Evolutionary conservation across 768 basidiomycete species (phyloP), one percentile per base, ranked within the genome.

Genomic region (Cystobasidium onofrii): DNA sequence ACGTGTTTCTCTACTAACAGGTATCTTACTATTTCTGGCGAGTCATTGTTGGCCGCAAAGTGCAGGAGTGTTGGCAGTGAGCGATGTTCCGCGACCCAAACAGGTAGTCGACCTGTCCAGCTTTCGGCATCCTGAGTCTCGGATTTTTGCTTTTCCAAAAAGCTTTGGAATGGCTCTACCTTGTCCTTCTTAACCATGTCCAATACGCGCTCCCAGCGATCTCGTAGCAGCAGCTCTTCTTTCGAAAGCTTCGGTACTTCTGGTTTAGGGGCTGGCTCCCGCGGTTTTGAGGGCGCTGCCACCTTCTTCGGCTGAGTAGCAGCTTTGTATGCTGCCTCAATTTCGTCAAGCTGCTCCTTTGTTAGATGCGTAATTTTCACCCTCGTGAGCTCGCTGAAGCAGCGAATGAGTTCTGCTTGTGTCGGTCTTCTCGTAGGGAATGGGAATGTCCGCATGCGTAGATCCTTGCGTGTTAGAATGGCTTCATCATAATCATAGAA

Each of bases 401-500:
- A 94, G 23, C 96, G 89, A 1, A 85, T 72, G 25, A 98, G 85
- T 81, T 99, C 96, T 1, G 91, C 86, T 83, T 92, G 90, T 0
- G 95, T 99, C 90, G 96, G 95, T 76, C 96, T 86, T 46, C 94
- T 88, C 0, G 96, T 99, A 1, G 93, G 94, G 82, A 99, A 99
- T 0, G 94, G 93, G 81, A 95, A 98, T 0, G 88, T 90, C 54
- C 93, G 86, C 34, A 98, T 81, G 43, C 94, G 86, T 36, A 86
- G 86, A 76, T 98, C 95, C 82, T 83, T 85, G 75, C 17, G 39
- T 17, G 23, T 52, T 64, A 97, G 86, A 1, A 88, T 82, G 0
- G 90, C 88, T 1, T 85, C 89, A 17, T 93, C 91, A 77, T 92
- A 94, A 66, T 92, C 93, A 73, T 91, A 84, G 81, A 99, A 97